Percentiles rank a stretch among this genome's conserved stretches.
These are phyloP conservation scores for Nakaseomyces glabratus DNA, from an alignment of 1,139 yeast species.

Conservation along the genomic window DNA sequence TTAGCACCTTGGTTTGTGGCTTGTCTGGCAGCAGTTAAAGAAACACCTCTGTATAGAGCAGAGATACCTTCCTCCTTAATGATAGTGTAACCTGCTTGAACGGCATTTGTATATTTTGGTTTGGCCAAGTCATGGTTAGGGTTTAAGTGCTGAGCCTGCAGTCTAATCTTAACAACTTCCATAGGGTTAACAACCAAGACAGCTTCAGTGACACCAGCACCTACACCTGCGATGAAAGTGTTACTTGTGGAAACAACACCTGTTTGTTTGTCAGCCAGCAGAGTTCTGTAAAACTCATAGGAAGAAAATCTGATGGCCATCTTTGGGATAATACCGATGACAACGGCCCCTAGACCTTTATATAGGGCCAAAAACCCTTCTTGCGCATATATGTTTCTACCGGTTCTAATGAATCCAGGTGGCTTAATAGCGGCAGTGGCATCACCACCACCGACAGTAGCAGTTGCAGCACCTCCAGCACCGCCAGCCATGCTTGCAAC, in stretches of 20 bases:
- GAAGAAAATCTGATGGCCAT: conserved; percentile 97
- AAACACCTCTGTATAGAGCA: conserved; percentile 88
- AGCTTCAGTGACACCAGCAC: conserved; percentile 97
- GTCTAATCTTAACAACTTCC: conserved; percentile 92
- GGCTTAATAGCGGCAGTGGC: conserved; percentile 38
- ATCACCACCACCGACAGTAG: no score
- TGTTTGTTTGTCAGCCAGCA: conserved; percentile 49
- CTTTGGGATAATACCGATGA: conserved; percentile 94
- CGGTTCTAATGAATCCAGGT: conserved; percentile 82
- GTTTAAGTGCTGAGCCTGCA: conserved; percentile 92
- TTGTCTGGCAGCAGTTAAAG: conserved; percentile 94
- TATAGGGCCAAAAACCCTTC: conserved; percentile 83
- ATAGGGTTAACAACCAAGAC: conserved; percentile 91
- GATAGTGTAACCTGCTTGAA: conserved; percentile 80
- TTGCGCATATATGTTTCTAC: conserved; percentile 62
- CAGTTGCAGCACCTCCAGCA: conserved; percentile 3
- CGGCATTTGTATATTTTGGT: conserved; percentile 88
- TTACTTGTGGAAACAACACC: conserved; percentile 62
- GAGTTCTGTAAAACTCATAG: conserved; percentile 75
- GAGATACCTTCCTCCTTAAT: conserved; percentile 84
- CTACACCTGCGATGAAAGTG: conserved; percentile 87
- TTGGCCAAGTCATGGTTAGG: conserved; percentile 12
- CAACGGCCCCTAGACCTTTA: conserved; percentile 95
- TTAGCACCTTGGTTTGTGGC: conserved; percentile 98
- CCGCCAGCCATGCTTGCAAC: neutral